A percentile compares a stretch with the other conserved stretches of the same genome.
Conservation (phyloP, 1,284 basidiomycete genomes). For the Gymnopus androsaceus region DNA sequence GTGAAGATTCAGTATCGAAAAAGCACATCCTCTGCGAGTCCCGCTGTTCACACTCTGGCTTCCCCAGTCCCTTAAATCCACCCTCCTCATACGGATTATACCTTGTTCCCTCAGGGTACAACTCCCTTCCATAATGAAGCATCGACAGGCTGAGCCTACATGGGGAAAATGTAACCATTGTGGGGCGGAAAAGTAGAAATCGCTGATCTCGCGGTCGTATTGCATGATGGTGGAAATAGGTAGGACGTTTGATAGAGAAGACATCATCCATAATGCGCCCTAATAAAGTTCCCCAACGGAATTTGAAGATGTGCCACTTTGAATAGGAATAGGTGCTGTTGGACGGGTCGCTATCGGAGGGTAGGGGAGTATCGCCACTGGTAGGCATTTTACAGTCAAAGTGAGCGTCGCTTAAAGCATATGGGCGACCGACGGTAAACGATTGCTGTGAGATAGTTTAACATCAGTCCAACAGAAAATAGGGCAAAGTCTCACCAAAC, state of each 20-base stretch:
- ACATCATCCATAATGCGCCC: constrained; percentile 24
- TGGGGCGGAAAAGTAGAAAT: constrained; percentile 22
- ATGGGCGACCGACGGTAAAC: constrained; percentile 27
- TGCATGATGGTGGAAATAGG: constrained; percentile 24
- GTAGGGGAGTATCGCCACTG: constrained; percentile 24
- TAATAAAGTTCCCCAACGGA: constrained; percentile 23
- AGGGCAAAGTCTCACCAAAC: constrained; percentile 19
- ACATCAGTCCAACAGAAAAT: neutral
- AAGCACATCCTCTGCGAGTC: constrained; percentile 23
- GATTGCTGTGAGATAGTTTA: constrained; percentile 22
- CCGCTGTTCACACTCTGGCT: constrained; percentile 15
- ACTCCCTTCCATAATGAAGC: constrained; percentile 8
- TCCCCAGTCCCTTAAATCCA: constrained; percentile 18
- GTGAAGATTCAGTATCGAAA: constrained; percentile 23
- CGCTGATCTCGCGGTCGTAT: constrained; percentile 26
- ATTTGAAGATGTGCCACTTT: constrained; percentile 26
- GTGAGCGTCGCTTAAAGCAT: constrained; percentile 22
- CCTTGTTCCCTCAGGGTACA: constrained; percentile 5
- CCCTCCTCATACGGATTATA: constrained; percentile 10
- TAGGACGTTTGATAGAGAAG: constrained; percentile 23
- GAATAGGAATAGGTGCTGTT: constrained; percentile 22
- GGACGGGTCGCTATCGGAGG: constrained; percentile 22
- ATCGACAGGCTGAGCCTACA: constrained; percentile 22
- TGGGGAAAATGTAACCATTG: constrained; percentile 25
- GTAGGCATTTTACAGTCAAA: constrained; percentile 29